A percentile compares a stretch with the other conserved stretches of the same genome.
phyloP scores from a whole-genome alignment of 2,329 filamentous ascomycete species.

The Colletotrichum somersetense region DNA sequence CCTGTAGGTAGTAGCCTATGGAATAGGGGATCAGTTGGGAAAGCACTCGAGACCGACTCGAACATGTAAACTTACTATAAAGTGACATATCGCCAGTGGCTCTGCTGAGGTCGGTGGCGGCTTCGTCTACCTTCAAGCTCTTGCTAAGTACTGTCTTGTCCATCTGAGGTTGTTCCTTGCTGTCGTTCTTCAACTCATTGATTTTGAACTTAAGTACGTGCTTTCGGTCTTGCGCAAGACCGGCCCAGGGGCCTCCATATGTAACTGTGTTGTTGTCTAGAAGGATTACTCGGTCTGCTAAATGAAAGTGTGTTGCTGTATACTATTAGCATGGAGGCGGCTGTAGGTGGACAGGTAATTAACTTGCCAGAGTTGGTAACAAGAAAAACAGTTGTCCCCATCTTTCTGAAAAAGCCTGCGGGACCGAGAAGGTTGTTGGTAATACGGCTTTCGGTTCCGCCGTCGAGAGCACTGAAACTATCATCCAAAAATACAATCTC shows the following conservation, averaged over 20 bases:
- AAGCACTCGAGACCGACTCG: no score
- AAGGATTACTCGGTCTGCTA: slow-evolving; percentile 20
- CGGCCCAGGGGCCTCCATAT: slow-evolving; percentile 25
- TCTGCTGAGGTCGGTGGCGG: slow-evolving; percentile 13
- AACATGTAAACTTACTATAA: slow-evolving; percentile 14
- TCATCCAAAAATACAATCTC: slow-evolving; percentile 30
- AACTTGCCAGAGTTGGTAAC: slow-evolving; percentile 13
- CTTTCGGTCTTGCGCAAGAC: no score
- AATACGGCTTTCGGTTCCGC: slow-evolving; percentile 35
- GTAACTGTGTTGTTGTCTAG: neutral
- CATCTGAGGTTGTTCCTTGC: neutral
- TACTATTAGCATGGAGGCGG: neutral
- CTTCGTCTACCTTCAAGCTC: slow-evolving; percentile 22
- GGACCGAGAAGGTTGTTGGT: slow-evolving; percentile 40
- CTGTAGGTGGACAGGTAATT: accelerated
- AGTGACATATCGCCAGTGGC: slow-evolving; percentile 29
- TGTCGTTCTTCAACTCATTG: no score
- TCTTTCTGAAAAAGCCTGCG: slow-evolving; percentile 41
- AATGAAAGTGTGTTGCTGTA: slow-evolving; percentile 3
- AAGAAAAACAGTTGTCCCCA: slow-evolving; percentile 40
- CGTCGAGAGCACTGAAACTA: slow-evolving; percentile 35
- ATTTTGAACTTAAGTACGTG: no score
- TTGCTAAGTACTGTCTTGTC: slow-evolving; percentile 12
- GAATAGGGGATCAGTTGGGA: no score
- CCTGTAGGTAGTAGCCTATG: slow-evolving; percentile 21